Evolutionary conservation across 805 yeast genomes (phyloP).

Genomic region (Myxozyma vanderwaltii): DNA sequence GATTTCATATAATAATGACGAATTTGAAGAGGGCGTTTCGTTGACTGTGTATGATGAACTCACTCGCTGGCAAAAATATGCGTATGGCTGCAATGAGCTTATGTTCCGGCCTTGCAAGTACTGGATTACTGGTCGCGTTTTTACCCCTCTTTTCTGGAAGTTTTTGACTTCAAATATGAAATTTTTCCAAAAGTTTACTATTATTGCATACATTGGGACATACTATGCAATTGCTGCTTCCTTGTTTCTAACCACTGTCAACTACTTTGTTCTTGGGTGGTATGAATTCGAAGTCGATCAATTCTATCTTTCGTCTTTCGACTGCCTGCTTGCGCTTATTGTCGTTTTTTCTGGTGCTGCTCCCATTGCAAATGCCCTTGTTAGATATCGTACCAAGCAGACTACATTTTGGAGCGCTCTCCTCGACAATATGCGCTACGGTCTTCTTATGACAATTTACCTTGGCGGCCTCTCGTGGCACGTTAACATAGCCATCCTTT

Average conservation of each 20-base stretch:
- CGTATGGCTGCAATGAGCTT: slow-evolving; percentile 28
- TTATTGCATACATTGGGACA: slow-evolving; percentile 28
- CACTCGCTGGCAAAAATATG: slow-evolving; percentile 31
- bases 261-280: slow-evolving; percentile 28
- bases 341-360: slow-evolving; percentile 25
- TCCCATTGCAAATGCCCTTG: slow-evolving; percentile 19
- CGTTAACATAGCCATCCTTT: slow-evolving; percentile 17
- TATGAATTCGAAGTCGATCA: slow-evolving; percentile 16
- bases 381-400: slow-evolving; percentile 10
- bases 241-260: slow-evolving; percentile 17
- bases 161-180: slow-evolving; percentile 23
- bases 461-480: slow-evolving; percentile 29
- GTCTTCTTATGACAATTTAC: slow-evolving; percentile 19
- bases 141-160: slow-evolving; percentile 26
- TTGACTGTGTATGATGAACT: slow-evolving; percentile 29
- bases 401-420: slow-evolving; percentile 16
- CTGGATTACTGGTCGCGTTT: slow-evolving; percentile 16
- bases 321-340: slow-evolving; percentile 10
- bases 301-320: slow-evolving; percentile 22
- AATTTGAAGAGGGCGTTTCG: slow-evolving; percentile 30
- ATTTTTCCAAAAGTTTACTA: slow-evolving; percentile 24
- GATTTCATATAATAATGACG: slow-evolving; percentile 18
- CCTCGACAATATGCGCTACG: slow-evolving; percentile 10
- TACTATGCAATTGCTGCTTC: slow-evolving; percentile 27
- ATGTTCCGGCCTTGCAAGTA: slow-evolving; percentile 19